Evolutionary conservation across 192 early-diverging fungal species (phyloP).

Genomic region (Lobosporangium transversale): DNA sequence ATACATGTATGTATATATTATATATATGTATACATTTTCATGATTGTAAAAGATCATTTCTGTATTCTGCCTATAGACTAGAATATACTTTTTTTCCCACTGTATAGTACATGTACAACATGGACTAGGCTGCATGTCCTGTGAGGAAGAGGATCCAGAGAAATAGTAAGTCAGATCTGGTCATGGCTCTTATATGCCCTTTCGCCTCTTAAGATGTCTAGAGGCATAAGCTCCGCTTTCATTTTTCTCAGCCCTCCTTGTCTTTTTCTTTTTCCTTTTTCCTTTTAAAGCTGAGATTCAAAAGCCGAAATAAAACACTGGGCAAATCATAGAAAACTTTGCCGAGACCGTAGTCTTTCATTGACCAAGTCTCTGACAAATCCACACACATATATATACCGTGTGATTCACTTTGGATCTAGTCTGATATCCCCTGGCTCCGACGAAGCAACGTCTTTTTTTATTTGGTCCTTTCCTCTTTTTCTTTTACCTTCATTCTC

Average conservation of each 20-base stretch:
- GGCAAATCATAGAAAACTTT: neutral
- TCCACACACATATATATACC: neutral
- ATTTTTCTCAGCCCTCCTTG: neutral
- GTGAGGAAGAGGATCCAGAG: neutral
- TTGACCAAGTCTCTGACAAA: neutral
- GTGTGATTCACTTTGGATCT: neutral
- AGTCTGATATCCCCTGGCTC: neutral
- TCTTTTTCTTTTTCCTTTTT: neutral
- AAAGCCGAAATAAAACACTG: neutral
- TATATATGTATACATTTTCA: no score
- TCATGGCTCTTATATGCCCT: conserved; percentile 6
- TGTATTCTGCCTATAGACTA: no score
- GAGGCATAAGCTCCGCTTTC: neutral
- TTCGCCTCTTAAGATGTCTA: neutral
- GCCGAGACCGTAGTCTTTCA: neutral
- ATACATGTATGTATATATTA: neutral
- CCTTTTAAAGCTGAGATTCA: neutral
- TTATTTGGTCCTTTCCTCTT: conserved; percentile 4
- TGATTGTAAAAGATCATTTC: neutral
- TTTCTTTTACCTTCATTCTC: neutral
- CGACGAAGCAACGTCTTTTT: neutral
- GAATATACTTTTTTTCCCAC: neutral
- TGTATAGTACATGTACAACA: no score
- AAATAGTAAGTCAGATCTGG: neutral
- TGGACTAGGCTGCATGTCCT: neutral